Percentiles rank a stretch among this genome's conserved stretches.
Evolutionary conservation across 768 basidiomycete species (phyloP).

Genomic region (Lactarius indigo): DNA sequence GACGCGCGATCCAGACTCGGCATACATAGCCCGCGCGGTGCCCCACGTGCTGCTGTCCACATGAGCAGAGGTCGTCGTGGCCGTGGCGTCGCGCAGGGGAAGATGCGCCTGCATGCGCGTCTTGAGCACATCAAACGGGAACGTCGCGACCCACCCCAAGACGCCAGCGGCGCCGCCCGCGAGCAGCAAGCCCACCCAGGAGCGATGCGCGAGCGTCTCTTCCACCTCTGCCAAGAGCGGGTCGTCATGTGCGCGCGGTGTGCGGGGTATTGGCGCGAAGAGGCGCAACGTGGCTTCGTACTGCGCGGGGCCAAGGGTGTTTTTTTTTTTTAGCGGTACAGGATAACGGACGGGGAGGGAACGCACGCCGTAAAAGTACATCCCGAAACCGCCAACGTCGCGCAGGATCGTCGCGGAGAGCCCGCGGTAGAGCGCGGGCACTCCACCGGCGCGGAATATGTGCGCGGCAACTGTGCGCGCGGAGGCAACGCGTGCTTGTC

Average conservation of each 20-base stretch:
- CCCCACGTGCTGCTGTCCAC: conserved; percentile 46
- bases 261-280: conserved; percentile 33
- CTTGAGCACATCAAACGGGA: conserved; percentile 88
- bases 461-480: conserved; percentile 49
- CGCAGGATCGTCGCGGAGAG: conserved; percentile 67
- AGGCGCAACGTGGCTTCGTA: conserved; percentile 64
- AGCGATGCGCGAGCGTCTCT: conserved; percentile 32
- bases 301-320: conserved; percentile 30
- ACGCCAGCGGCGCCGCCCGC: conserved; percentile 78
- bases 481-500: conserved; percentile 20
- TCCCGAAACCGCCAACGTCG: conserved; percentile 73
- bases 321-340: too few relatives aligned
- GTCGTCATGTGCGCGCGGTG: conserved; percentile 26
- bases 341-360: too few relatives aligned
- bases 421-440: conserved; percentile 75
- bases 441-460: conserved; percentile 53
- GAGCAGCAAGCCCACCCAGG: conserved; percentile 57
- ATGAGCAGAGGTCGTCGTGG: too few relatives aligned
- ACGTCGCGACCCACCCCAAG: conserved; percentile 75
- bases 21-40: conserved; percentile 57
- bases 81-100: conserved; percentile 8
- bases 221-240: conserved; percentile 39
- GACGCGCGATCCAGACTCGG: conserved; percentile 59
- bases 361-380: conserved; percentile 55
- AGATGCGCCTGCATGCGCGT: conserved; percentile 70